Percentiles rank a stretch among this genome's conserved stretches.
These are phyloP conservation scores for Serendipita sp. DNA, from an alignment of 768 basidiomycete genomes.

Conservation along the genomic window DNA sequence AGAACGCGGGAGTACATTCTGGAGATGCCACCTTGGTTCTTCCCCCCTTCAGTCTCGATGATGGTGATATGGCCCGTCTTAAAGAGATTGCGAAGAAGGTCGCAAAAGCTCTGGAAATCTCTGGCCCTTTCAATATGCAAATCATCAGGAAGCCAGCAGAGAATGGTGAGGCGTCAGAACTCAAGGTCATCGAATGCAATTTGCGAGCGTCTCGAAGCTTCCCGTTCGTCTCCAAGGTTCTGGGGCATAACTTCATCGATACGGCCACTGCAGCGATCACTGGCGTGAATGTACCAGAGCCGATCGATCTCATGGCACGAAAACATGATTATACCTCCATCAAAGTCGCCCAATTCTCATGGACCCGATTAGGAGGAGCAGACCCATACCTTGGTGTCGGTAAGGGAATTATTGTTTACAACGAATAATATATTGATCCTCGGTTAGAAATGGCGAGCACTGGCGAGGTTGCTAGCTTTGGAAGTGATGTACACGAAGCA, in stretches of 20 bases:
- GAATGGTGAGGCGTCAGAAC: conserved; percentile 37
- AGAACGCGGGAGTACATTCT: conserved; percentile 97
- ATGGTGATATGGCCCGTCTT: conserved; percentile 66
- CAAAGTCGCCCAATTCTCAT: conserved; percentile 97
- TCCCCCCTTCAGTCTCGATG: conserved; percentile 72
- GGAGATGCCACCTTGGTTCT: conserved; percentile 96
- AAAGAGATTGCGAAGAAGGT: conserved; percentile 94
- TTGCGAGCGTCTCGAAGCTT: conserved; percentile 94
- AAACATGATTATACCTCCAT: conserved; percentile 84
- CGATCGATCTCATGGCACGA: conserved; percentile 81
- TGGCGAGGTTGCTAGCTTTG: conserved; percentile 94
- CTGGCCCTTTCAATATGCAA: conserved; percentile 99
- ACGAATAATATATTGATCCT: conserved; percentile 10
- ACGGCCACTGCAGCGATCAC: conserved; percentile 80
- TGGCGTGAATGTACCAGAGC: conserved; percentile 72
- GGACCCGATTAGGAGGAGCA: conserved; percentile 90
- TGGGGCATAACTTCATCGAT: conserved; percentile 95
- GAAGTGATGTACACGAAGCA: conserved; percentile 84
- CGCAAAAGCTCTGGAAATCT: conserved; percentile 86
- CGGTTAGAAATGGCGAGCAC: conserved; percentile 99
- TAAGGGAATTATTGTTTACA: conserved; percentile 27
- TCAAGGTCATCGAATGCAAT: conserved; percentile 99
- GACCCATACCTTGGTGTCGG: conserved; percentile 95
- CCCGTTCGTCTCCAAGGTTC: conserved; percentile 98
- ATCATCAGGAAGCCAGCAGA: conserved; percentile 70